Conservation (phyloP, 148 eudicot genomes). For the Camellia granthamiana region DNA sequence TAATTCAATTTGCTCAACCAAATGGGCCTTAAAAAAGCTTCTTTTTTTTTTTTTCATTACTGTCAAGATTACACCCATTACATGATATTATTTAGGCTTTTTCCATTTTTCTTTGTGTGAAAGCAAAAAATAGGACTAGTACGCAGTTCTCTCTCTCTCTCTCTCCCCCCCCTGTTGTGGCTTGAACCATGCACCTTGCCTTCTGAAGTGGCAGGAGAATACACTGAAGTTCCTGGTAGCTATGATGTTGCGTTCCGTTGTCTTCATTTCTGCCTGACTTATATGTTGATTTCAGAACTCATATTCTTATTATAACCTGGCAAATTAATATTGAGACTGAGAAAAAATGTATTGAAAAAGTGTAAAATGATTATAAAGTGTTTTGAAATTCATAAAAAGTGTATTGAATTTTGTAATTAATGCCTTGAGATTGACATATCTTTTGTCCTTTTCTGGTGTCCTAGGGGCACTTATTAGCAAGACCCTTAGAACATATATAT, state of each 20-base stretch:
- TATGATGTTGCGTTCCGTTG: not conserved
- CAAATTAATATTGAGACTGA: too few species aligned
- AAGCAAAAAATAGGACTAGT: too few species aligned
- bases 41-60: not conserved
- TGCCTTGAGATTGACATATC: too few species aligned
- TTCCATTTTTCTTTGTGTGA: too few species aligned
- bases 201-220: not conserved
- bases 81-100: too few species aligned
- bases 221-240: not conserved
- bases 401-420: too few species aligned
- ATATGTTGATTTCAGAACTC: not conserved
- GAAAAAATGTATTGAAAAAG: too few species aligned
- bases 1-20: not conserved
- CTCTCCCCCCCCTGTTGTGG: not conserved
- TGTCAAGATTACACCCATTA: too few species aligned
- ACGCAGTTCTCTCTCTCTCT: not conserved
- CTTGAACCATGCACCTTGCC: not conserved
- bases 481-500: not conserved
- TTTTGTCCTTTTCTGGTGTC: too few species aligned
- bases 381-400: too few species aligned
- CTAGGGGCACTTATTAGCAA: too few species aligned
- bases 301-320: not conserved
- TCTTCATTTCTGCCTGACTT: not conserved
- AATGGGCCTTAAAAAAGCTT: not conserved
- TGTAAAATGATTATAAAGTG: too few species aligned